Conservation (phyloP, 164 flowering plant genomes). For the Vitis labrusca region DNA sequence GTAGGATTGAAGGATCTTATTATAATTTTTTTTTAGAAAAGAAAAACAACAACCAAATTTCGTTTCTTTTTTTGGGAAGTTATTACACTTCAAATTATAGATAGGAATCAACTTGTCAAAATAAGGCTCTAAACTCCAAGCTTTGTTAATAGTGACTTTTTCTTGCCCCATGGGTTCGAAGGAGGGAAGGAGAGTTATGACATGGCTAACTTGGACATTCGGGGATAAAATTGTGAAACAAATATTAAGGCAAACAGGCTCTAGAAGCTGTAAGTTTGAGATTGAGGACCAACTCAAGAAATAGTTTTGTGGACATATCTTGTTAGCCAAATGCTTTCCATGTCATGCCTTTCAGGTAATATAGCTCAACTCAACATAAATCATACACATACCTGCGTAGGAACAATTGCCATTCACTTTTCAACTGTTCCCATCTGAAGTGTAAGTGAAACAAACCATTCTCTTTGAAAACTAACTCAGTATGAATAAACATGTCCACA, state of each 20-base stretch:
- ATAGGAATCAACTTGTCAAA: too few relatives aligned
- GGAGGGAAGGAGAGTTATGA: too few relatives aligned
- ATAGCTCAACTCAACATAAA: background rate
- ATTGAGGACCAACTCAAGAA: background rate
- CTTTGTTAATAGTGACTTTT: too few relatives aligned
- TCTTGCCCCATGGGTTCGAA: too few relatives aligned
- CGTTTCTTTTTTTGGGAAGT: too few relatives aligned
- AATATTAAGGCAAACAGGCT: background rate
- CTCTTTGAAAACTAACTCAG: background rate
- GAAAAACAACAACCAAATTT: too few relatives aligned
- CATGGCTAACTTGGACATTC: too few relatives aligned
- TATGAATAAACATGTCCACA: background rate
- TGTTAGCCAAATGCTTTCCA: background rate
- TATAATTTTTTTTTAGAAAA: too few relatives aligned
- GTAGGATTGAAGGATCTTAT: too few relatives aligned
- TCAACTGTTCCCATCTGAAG: background rate
- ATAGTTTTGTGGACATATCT: background rate
- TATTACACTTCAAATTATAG: too few relatives aligned
- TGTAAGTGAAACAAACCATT: background rate
- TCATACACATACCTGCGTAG: conserved; percentile 2
- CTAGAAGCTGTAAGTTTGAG: background rate
- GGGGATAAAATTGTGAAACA: too few relatives aligned
- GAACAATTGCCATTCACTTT: background rate
- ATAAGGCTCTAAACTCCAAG: too few relatives aligned
- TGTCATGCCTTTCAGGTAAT: background rate